A percentile compares a stretch with the other conserved stretches of the same genome.
Evolutionary conservation across 306 rosid species (phyloP).

Genomic region (Pueraria montana): DNA sequence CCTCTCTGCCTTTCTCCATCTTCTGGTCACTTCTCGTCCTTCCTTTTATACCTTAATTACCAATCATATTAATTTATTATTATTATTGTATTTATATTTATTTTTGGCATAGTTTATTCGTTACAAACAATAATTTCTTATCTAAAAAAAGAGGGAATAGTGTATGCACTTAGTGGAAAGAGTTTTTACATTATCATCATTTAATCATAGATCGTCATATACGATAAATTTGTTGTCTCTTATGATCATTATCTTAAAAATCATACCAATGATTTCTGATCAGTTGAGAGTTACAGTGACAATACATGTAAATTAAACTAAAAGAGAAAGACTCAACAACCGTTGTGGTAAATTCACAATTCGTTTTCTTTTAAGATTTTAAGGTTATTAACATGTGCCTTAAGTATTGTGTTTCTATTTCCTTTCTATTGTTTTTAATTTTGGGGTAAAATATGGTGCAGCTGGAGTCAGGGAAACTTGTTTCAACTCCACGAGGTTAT

Average conservation of each 20-base stretch:
- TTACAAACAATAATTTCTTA: not conserved
- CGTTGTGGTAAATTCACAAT: not conserved
- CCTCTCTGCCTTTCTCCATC: constrained; percentile 63
- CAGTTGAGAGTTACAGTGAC: too few relatives aligned
- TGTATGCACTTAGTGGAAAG: too few relatives aligned
- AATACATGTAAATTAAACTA: not conserved
- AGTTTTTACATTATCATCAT: too few relatives aligned
- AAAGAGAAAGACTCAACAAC: not conserved
- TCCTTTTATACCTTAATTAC: not conserved
- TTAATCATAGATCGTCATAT: too few relatives aligned
- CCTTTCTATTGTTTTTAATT: not conserved
- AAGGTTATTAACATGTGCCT: too few relatives aligned
- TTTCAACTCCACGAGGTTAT: constrained; percentile 63
- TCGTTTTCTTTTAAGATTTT: not conserved
- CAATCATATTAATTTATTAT: too few relatives aligned
- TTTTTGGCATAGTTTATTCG: too few relatives aligned
- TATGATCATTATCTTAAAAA: too few relatives aligned
- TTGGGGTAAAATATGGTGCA: constrained; percentile 47
- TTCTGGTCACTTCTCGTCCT: constrained; percentile 62
- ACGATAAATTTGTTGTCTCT: too few relatives aligned
- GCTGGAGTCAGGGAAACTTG: constrained; percentile 72
- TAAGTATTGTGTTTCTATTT: constrained; percentile 7
- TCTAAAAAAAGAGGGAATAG: too few relatives aligned
- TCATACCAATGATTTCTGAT: too few relatives aligned
- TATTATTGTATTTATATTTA: too few relatives aligned